Conservation (phyloP, 1,139 yeast genomes). For the Magnusiomyces ingens region DNA sequence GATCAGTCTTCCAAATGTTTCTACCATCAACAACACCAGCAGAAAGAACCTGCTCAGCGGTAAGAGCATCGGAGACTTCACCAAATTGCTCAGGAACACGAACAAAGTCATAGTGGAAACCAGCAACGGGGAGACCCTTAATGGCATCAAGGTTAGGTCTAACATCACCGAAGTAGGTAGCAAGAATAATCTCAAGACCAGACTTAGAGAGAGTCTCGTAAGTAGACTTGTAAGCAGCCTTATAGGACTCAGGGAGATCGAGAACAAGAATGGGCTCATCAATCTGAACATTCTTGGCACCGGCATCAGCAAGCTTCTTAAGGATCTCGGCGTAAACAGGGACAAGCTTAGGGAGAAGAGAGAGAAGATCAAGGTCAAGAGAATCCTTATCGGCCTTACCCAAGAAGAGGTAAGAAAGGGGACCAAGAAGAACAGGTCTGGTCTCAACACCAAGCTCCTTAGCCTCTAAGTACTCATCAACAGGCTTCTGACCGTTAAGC, state of each 20-base stretch:
- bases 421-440: conserved; percentile 95
- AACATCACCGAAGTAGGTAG: conserved; percentile 97
- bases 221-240: conserved; percentile 82
- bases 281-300: conserved; percentile 91
- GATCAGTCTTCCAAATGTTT: conserved; percentile 98
- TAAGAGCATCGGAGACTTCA: conserved; percentile 60
- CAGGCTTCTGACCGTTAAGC: conserved; percentile 93
- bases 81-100: conserved; percentile 96
- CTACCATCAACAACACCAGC: conserved; percentile 98
- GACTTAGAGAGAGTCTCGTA: conserved; percentile 60
- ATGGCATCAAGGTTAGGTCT: conserved; percentile 91
- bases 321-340: conserved; percentile 90
- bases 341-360: conserved; percentile 76
- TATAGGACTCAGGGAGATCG: conserved; percentile 79
- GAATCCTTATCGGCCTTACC: conserved; percentile 99
- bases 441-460: conserved; percentile 92
- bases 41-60: conserved; percentile 69
- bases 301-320: conserved; percentile 82
- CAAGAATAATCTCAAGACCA: conserved; percentile 68
- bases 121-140: conserved; percentile 84
- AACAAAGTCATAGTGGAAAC: conserved; percentile 93
- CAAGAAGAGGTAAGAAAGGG: conserved; percentile 85
- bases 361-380: conserved; percentile 85
- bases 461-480: conserved; percentile 96
- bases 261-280: conserved; percentile 96